These are phyloP conservation scores for Phytophthora colocasiae DNA, from an alignment of 352 stramenopile genomes.

Conservation along the genomic window DNA sequence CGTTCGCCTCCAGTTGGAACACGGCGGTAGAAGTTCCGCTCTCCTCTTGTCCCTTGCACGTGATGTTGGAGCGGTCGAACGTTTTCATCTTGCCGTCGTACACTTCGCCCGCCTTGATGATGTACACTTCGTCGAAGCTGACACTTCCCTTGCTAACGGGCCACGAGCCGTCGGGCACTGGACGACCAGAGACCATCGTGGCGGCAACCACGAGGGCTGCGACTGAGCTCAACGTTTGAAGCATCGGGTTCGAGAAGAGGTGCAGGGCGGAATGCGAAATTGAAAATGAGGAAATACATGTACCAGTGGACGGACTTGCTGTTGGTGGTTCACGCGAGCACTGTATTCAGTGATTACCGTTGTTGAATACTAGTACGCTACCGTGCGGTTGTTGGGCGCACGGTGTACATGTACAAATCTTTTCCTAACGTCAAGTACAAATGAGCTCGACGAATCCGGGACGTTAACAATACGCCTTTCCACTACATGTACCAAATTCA, in stretches of 20 bases:
- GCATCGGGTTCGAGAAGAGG: not conserved
- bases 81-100: constrained; percentile 59
- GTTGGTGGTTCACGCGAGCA: not conserved
- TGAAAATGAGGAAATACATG: constrained; percentile 9
- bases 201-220: constrained; percentile 7
- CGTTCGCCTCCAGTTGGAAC: constrained; percentile 55
- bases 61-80: constrained; percentile 42
- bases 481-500: not conserved
- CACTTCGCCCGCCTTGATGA: constrained; percentile 43
- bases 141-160: constrained; percentile 34
- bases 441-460: not conserved
- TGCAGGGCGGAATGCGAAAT: constrained; percentile 1
- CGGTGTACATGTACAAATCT: not conserved
- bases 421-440: not conserved
- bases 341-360: not conserved
- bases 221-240: constrained; percentile 13
- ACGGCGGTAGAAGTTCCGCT: constrained; percentile 34
- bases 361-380: too few relatives aligned
- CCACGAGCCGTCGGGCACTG: constrained; percentile 42
- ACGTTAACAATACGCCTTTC: not conserved
- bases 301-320: not conserved
- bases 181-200: constrained; percentile 11
- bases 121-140: constrained; percentile 34
- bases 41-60: constrained; percentile 45
- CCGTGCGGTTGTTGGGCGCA: constrained; percentile 1